Evolutionary conservation across 31 red algal genomes (phyloP), one percentile per base, ranked within the genome.

Genomic region (Odonthalia washingtoniensis): DNA sequence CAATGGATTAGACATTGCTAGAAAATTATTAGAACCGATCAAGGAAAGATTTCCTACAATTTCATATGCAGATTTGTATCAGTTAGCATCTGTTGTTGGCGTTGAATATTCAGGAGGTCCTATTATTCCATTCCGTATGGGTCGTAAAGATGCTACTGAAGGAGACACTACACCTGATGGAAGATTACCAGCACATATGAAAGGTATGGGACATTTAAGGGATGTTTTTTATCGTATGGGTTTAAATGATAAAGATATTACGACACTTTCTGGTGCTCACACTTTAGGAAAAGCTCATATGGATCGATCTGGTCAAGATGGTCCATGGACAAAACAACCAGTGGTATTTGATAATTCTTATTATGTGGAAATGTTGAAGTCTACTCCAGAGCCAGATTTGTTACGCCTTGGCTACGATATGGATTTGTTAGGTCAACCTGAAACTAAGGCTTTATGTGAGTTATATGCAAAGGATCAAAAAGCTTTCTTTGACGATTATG

Each of bases 221-320:
- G 84, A 91, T 34, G 78, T 96, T 32, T 96, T 99, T 63, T 95
- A 99, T 62, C 83, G 97, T 2, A 99, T 99, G 97, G 94, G 97
- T 33, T 91, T 99, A 28, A 95, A 84, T 42, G 97, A 99, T 65
- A 66, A 85, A 45, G 94, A 99, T 76, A 99, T 99, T 70, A 94
- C 91, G 14, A 83, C 79, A 30, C 76, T 99, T 49, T 95, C 92
- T 83, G 97, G 97, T 18, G 97, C 94, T 34, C 97, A 99, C 78
- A 95, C 93, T 24, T 75, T 99, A 46, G 94, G 97, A 9, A 67
- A 84, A 36, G 92, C 92, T 3, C 94, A 95, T 81, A 70, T 84
- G 73, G 95, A 95, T 28, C 76, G 94, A 26, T 92, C 87, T 73
- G 94, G 93, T 52, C 94, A 92, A 83, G 97, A 93, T 76, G 91